Base-by-base conservation (phyloP, 805 yeast genomes). In the Lipomyces yamanashiensis region DNA sequence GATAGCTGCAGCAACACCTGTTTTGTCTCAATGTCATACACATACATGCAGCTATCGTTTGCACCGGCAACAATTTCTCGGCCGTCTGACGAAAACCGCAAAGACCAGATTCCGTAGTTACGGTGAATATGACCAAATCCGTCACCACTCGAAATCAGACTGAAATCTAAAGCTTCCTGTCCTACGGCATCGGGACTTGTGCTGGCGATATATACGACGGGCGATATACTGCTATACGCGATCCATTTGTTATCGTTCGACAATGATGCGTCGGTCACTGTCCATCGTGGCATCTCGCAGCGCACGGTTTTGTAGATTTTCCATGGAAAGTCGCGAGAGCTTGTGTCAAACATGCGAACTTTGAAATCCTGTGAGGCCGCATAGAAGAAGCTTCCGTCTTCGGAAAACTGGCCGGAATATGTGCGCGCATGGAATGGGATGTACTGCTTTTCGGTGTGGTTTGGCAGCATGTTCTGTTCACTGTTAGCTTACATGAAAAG, bases 341-440 rank as follows among this genome's bases (percentile, higher is more conserved):
- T 43, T 2, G 67, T 52, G 41, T 69, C 65, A 61, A 62, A 72
- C 17, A 72, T 21, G 15, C 70, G 63, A 7, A 72, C 68, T 48
- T 63, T 68, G 58, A 70, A 72, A 37, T 71, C 73, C 49, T 71
- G 73, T 2, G 73, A 61, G 10, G 69, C 70, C 21, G 67, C 61
- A 49, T 58, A 72, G 57, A 69, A 72, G 49, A 67, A 59, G 33
- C 63, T 53, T 7, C 75, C 75, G 49, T 72, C 74, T 15, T 58
- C 54, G n/a, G 74, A 70, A 54, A 72, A 72, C 58, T 69, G 71
- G 48, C 75, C 75, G 17, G 72, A 70, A 54, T 72, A 72, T 12
- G 72, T 63, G 12, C 73, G 71, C 10, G 64, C 68, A 36, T 52
- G 64, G 47, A 56, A 63, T 15, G 51, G 66, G 15, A 66, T 51